phyloP scores from a whole-genome alignment of 2,329 filamentous ascomycete species.

The Ophidiomyces ophidiicola region DNA sequence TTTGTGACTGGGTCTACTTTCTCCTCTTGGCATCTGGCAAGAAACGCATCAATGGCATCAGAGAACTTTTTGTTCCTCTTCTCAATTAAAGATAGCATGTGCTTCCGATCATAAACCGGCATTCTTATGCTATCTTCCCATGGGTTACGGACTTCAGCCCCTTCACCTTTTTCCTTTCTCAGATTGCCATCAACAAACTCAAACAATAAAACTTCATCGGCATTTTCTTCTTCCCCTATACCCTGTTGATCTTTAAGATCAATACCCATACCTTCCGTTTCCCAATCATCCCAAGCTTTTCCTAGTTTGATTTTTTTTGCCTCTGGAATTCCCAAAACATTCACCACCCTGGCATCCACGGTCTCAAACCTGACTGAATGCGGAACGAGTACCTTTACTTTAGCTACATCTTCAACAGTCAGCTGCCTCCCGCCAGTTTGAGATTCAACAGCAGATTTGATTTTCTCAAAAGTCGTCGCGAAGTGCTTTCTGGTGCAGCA shows the following conservation, averaged over 20 bases:
- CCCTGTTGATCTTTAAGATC: conserved; percentile 21
- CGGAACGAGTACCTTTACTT: conserved; percentile 66
- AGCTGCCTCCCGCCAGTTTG: conserved; percentile 60
- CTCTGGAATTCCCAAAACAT: conserved; percentile 55
- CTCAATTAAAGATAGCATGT: conserved; percentile 79
- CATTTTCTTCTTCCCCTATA: conserved; percentile 32
- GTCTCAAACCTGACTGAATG: conserved; percentile 71
- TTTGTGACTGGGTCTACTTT: conserved; percentile 54
- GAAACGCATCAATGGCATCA: conserved; percentile 61
- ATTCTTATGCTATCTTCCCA: conserved; percentile 73
- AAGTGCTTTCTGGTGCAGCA: conserved; percentile 87
- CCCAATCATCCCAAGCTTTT: conserved; percentile 45
- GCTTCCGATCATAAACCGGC: conserved; percentile 84
- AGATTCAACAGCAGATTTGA: conserved; percentile 70
- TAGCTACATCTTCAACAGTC: conserved; percentile 64
- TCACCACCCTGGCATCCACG: conserved; percentile 70
- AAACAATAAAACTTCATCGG: conserved; percentile 73
- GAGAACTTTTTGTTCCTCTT: conserved; percentile 77
- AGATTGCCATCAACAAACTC: conserved; percentile 88
- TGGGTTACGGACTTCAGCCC: conserved; percentile 37
- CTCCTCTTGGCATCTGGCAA: conserved; percentile 58
- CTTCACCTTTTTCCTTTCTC: conserved; percentile 66
- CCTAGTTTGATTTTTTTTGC: conserved; percentile 4
- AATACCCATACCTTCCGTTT: conserved; percentile 36
- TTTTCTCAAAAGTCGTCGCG: conserved; percentile 79